Conservation (phyloP, 805 yeast genomes). For the Saccharomycopsis sp. region DNA sequence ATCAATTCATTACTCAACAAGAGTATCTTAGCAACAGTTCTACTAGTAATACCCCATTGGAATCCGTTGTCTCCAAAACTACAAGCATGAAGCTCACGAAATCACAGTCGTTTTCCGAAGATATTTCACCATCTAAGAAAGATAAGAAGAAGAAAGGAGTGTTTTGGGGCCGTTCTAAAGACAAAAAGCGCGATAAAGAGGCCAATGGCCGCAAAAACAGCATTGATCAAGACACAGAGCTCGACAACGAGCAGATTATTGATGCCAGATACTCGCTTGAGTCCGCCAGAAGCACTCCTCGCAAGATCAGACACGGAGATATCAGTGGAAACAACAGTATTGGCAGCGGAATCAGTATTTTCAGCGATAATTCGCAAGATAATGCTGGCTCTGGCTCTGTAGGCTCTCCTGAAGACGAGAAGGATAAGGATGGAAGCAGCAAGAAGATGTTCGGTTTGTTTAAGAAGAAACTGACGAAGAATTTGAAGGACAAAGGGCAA, state of each 20-base stretch:
- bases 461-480: conserved; percentile 16
- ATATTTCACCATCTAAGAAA: not conserved
- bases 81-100: conserved; percentile 4
- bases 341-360: not conserved
- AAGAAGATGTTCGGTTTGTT: conserved; percentile 10
- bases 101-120: conserved; percentile 6
- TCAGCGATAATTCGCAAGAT: not conserved
- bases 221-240: not conserved
- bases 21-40: not conserved
- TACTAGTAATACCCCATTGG: not conserved
- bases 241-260: not conserved
- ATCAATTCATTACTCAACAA: not conserved
- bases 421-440: not conserved
- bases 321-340: not conserved
- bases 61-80: not conserved
- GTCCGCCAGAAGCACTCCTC: not conserved
- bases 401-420: not conserved
- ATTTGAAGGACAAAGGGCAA: conserved; percentile 6
- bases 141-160: conserved; percentile 7
- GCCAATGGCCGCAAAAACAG: not conserved
- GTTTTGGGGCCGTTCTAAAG: conserved; percentile 1
- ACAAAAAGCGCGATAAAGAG: not conserved
- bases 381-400: not conserved
- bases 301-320: not conserved
- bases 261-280: not conserved